Conservation (phyloP, 495 filamentous ascomycete genomes). For the Echria macrotheca region DNA sequence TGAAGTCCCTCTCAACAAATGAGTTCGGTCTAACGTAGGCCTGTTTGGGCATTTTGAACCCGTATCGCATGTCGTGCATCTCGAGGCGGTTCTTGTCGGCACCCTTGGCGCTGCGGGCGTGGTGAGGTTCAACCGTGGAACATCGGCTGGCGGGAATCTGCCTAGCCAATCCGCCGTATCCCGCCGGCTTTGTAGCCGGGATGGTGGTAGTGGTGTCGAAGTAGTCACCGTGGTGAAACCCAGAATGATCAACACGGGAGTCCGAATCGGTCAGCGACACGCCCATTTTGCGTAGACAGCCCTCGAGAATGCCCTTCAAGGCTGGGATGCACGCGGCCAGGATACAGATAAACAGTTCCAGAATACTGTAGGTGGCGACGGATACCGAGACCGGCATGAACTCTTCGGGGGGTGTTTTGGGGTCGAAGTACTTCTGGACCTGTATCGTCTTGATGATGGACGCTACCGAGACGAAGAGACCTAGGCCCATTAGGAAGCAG, state of each 20-base stretch:
- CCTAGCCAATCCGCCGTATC: constrained; percentile 9
- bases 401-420: neutral
- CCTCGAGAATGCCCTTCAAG: constrained; percentile 1
- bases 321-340: constrained; percentile 23
- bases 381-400: constrained; percentile 18
- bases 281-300: neutral
- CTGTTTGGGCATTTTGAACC: constrained; percentile 12
- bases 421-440: constrained; percentile 17
- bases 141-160: too few species aligned
- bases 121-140: too few species aligned
- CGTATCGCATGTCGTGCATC: constrained; percentile 14
- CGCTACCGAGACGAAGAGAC: constrained; percentile 19
- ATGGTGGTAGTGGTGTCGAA: neutral
- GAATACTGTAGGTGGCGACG: constrained; percentile 21
- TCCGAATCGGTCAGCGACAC: constrained; percentile 16
- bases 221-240: constrained; percentile 7
- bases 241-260: neutral
- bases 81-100: constrained; percentile 21
- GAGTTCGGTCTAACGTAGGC: neutral
- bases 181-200: neutral
- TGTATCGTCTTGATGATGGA: constrained; percentile 23
- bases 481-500: constrained; percentile 25
- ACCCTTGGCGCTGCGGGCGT: too few species aligned
- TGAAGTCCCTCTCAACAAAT: neutral
- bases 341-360: constrained; percentile 23